Base-by-base conservation (phyloP, 345 rosid genomes). In the Ceriops decandra region DNA sequence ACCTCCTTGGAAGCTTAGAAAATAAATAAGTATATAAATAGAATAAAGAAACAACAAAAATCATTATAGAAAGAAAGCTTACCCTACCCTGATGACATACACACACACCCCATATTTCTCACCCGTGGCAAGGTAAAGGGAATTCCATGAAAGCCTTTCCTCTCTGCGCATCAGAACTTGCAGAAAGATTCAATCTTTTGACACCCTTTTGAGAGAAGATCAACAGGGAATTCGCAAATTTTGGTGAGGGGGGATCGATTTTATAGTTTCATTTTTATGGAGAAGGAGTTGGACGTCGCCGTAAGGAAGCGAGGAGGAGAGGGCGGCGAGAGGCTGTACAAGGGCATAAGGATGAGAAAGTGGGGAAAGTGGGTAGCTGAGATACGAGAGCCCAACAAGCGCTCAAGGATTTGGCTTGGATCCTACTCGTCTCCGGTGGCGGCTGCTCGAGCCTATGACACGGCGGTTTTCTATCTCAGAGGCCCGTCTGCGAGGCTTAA, bases 331-430 rank as follows among this genome's bases (percentile, higher is more conserved):
- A 81, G 88, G 71, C 85, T 80, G 2, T 95, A 84, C 77, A 95
- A 95, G 74, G 99, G 99, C 60, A 95, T 95, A 73, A 87, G 99
- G 92, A 95, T 95, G 99, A 84, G 99, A 79, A 95, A 95, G 87
- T 95, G 99, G 99, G 99, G 99, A 0, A 95, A 95, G 75, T 95
- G 99, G 99, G 99, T 95, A 26, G 99, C 99, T 3, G 99, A 95
- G 93, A 90, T 95, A 59, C 76, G 99, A 38, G 99, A 95, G 77
- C 99, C 99, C 0, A 95, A 95, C 70, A 95, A 95, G 56, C 81
- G 99, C 6, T 95, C 99, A 0, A 81, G 99, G 86, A 78, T 95
- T 72, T 95, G 99, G 99, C 88, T 95, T 0, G 99, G 99, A 36
- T 95, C 99, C 5, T 95, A 95, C 78, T 88, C 99, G 0, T 88